Evolutionary conservation across 1,284 basidiomycete species (phyloP).

Genomic region (Exobasidium cylindrosporum): DNA sequence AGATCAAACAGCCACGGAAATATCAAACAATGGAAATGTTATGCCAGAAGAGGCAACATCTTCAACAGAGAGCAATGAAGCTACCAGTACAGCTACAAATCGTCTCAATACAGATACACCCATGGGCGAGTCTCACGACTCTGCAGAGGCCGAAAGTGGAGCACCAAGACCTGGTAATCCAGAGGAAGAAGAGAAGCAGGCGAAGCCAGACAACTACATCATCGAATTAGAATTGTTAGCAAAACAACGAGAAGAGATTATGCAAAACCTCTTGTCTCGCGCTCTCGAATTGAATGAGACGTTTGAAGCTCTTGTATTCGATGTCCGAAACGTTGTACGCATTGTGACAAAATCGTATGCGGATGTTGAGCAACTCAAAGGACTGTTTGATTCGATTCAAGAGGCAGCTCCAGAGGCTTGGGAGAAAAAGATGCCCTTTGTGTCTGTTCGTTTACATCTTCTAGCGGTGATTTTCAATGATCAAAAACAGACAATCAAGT

Average conservation of each 20-base stretch:
- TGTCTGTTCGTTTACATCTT: conserved; percentile 73
- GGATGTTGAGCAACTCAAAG: conserved; percentile 11
- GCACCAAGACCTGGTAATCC: too few relatives aligned
- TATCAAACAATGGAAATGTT: conserved; percentile 56
- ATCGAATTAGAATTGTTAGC: conserved; percentile 27
- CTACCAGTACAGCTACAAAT: conserved; percentile 8
- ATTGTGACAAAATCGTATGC: conserved; percentile 23
- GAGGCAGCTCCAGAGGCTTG: conserved; percentile 15
- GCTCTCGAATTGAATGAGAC: conserved; percentile 75
- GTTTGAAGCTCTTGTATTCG: conserved; percentile 82
- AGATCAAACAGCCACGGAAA: neutral
- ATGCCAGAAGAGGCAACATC: conserved; percentile 58
- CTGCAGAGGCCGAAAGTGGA: neutral
- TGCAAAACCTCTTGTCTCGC: conserved; percentile 28
- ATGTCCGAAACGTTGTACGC: conserved; percentile 60
- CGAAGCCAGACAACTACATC: conserved; percentile 3
- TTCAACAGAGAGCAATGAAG: neutral
- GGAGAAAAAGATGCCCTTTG: conserved; percentile 56
- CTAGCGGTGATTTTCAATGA: conserved; percentile 79
- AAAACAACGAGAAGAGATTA: conserved; percentile 65
- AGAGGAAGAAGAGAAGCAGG: conserved; percentile 27
- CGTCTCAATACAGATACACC: neutral
- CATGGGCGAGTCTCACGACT: neutral
- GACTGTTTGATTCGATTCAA: conserved; percentile 27
- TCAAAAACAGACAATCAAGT: conserved; percentile 64